Percentiles rank a stretch among this genome's conserved stretches.
phyloP scores from a whole-genome alignment of 2,329 filamentous ascomycete species.

The Fusarium foetens region DNA sequence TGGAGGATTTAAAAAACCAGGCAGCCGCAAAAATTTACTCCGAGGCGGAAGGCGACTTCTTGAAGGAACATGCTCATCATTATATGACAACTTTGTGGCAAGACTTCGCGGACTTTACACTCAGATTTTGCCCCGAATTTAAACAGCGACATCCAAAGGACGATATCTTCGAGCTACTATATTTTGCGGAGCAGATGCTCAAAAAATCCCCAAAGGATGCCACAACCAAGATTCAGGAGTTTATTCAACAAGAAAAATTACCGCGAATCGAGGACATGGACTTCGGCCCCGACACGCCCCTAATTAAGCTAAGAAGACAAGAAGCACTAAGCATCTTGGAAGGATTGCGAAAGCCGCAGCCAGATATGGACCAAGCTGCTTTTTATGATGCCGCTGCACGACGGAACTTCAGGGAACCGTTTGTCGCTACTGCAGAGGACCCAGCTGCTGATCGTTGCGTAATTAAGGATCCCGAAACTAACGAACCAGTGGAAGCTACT shows the following conservation, averaged over 20 bases:
- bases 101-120: background rate
- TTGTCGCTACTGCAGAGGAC: background rate
- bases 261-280: background rate
- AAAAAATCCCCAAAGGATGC: background rate
- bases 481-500: background rate
- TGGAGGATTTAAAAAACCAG: too few relatives aligned
- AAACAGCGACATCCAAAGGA: background rate
- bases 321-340: background rate
- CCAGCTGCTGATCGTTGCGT: background rate
- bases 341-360: background rate
- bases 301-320: background rate
- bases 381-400: background rate
- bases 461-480: background rate
- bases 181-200: fast-evolving
- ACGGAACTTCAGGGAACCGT: background rate
- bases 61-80: too few relatives aligned
- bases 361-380: background rate
- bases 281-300: background rate
- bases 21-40: too few relatives aligned
- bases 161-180: background rate
- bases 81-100: too few relatives aligned
- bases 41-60: too few relatives aligned
- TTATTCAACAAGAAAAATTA: background rate
- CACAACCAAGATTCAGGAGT: background rate
- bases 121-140: background rate